Percentiles rank a stretch among this genome's conserved stretches.
These are phyloP conservation scores for Calonectria montana DNA, from an alignment of 2,329 filamentous ascomycete species.

Conservation along the genomic window DNA sequence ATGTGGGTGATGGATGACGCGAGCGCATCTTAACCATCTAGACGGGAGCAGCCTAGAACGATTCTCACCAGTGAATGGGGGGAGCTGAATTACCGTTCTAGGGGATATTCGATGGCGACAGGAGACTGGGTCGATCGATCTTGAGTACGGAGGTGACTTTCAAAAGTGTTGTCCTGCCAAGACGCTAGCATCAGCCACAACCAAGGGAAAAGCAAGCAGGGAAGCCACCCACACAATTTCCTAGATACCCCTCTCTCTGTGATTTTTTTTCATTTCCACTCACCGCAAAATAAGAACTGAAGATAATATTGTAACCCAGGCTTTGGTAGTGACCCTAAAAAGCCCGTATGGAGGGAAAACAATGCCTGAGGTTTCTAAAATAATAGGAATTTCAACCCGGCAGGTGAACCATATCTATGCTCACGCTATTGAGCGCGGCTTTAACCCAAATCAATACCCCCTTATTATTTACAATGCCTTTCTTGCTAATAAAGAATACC, in stretches of 20 bases:
- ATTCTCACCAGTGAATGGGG: conserved; percentile 4
- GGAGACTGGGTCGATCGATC: conserved; percentile 21
- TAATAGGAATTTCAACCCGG: too few relatives aligned
- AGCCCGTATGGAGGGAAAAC: not conserved
- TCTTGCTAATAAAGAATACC: too few relatives aligned
- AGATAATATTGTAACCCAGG: not conserved
- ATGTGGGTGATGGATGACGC: not conserved
- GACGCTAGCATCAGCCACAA: too few relatives aligned
- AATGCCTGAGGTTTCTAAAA: too few relatives aligned
- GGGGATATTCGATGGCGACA: conserved; percentile 12
- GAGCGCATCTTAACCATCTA: not conserved
- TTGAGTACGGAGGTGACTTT: too few relatives aligned
- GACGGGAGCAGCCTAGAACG: not conserved
- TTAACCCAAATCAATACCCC: not conserved
- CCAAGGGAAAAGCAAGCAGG: too few relatives aligned
- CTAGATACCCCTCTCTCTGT: too few relatives aligned
- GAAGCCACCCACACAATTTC: too few relatives aligned
- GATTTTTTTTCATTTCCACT: not conserved
- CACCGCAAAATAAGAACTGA: too few relatives aligned
- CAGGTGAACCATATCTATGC: not conserved
- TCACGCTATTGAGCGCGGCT: not conserved
- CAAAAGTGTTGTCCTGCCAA: too few relatives aligned
- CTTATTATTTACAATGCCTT: not conserved
- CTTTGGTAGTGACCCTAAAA: not conserved
- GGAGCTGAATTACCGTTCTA: conserved; percentile 11